Evolutionary conservation across 2,329 filamentous ascomycete species (phyloP), one percentile per base, ranked within the genome.

Genomic region (Cladophialophora exuberans): DNA sequence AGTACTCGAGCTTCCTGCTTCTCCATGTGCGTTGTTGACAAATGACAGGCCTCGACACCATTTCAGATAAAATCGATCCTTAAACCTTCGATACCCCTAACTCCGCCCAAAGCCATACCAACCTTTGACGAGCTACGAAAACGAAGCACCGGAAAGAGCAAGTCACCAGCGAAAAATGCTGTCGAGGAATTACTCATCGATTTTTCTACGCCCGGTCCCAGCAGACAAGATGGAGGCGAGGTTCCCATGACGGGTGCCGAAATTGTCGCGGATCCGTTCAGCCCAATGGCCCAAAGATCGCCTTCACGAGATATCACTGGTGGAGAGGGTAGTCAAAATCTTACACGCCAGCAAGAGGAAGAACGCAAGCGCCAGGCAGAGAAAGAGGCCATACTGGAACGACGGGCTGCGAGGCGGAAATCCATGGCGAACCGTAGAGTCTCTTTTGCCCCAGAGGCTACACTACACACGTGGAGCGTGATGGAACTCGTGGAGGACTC

Each of bases 361-460:
- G 80, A 82, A 36, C 86, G 85, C 65, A 78, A 79, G 52, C 74
- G 76, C 11, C 77, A 83, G 50, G 67, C 82, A 11, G 82, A 86
- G 66, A 84, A 83, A 43, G 69, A 75, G 63, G 83, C 83, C 42
- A 79, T 84, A 44, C 74, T 82, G 55, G 86, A 93, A 64, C 83
- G 91, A 52, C 83, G 91, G 64, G 94, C 96, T 70, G 92, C 90
- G 39, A 86, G 94, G 60, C 83, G 94, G 64, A 97, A 97, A 70
- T 97, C 92, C 15, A 81, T 96, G 54, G 91, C 93, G 43, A 96
- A 94, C 70, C 85, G 94, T 66, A 85, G 94, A 67, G 94, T 99
- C 28, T 97, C 93, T 0, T 99, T 99, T 72, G 94, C 94, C 3
- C 94, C 94, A 1, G 94, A 99, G 73, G 94, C 94, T 10, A 99